Evolutionary conservation across 257 asterid genomes (phyloP), one percentile per base, ranked within the genome.

Genomic region (Avicennia marina): DNA sequence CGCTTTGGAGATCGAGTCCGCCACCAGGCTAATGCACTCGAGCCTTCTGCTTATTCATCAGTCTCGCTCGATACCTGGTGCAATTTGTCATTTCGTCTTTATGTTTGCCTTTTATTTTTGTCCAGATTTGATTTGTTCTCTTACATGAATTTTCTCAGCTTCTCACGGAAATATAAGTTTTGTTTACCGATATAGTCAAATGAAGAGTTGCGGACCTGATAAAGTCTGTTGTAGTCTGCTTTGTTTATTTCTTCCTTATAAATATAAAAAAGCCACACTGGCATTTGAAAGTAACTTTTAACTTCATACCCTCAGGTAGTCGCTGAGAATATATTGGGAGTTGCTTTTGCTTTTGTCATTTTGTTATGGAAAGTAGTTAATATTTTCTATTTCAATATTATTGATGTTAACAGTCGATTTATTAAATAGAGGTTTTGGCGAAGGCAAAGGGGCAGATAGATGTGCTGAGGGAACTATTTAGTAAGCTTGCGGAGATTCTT

Each of bases 41-140:
- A 76, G 69, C 57, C 88, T 89, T n/a, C 87, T 89, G 19, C 85
- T 85, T 5, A 78, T 83, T 74, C 90, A 83, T 46, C 94, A 89
- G 38, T 84, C 89, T 29, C 77, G 81, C 53, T 85, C 94, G 22
- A 31, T 80, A 60, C 74, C 91, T 22, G 89, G 95, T 86, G 55
- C 32, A 25, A n/a, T 36, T 53, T 62, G 17, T 38, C 29, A 36
- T 51, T 69, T 44, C 16, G 8, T 6, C 56, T 53, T 25, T 4
- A n/a, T 18, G 29, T 39, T 7, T 27, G 7, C 20, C 4, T 22
- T 18, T 56, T 27, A 22, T n/a, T 13, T 15, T 53, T 53, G 19
- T 39, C 1, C n/a, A 2, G 3, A 15, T 21, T 45, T 47, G 4
- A 17, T n/a, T n/a, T n/a, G 16, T 57, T 29, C 11, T 13, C 31